phyloP scores from a whole-genome alignment of 2,329 filamentous ascomycete genomes.

The Chrysoporthe puriensis region DNA sequence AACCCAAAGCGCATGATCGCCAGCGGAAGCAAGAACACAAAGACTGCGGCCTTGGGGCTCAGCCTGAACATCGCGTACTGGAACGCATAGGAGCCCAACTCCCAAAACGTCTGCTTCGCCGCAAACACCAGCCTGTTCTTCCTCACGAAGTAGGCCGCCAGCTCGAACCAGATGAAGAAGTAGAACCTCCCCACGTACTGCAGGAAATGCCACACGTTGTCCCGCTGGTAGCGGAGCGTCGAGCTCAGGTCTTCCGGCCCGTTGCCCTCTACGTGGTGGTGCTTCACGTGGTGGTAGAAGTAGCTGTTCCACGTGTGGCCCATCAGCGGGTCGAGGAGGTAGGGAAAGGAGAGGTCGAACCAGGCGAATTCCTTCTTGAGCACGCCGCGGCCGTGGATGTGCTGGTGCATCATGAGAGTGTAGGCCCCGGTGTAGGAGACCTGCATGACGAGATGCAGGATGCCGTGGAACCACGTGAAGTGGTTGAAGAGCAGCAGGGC shows the following conservation, averaged over 20 bases:
- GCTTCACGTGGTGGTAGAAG: slow-evolving; percentile 84
- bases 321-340: slow-evolving; percentile 74
- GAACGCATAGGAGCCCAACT: slow-evolving; percentile 59
- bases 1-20: slow-evolving; percentile 68
- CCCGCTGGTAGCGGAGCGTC: slow-evolving; percentile 76
- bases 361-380: slow-evolving; percentile 57
- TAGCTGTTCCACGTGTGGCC: slow-evolving; percentile 87
- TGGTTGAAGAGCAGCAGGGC: slow-evolving; percentile 65
- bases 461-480: slow-evolving; percentile 70
- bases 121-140: slow-evolving; percentile 62
- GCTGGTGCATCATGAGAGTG: slow-evolving; percentile 82
- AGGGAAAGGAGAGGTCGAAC: slow-evolving; percentile 71
- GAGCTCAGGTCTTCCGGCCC: slow-evolving; percentile 76
- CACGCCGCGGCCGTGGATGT: slow-evolving; percentile 77
- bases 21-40: slow-evolving; percentile 70
- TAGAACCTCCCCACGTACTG: slow-evolving; percentile 75
- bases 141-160: slow-evolving; percentile 72
- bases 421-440: slow-evolving; percentile 72
- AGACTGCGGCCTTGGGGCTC: slow-evolving; percentile 61
- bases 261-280: slow-evolving; percentile 80
- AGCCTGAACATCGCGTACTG: slow-evolving; percentile 55
- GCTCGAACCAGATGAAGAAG: slow-evolving; percentile 73
- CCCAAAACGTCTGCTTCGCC: slow-evolving; percentile 61
- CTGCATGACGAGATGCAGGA: slow-evolving; percentile 68
- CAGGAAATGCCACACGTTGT: slow-evolving; percentile 67